These are phyloP conservation scores for Arbutus unedo DNA, from an alignment of 148 eudicot species.

Conservation along the genomic window DNA sequence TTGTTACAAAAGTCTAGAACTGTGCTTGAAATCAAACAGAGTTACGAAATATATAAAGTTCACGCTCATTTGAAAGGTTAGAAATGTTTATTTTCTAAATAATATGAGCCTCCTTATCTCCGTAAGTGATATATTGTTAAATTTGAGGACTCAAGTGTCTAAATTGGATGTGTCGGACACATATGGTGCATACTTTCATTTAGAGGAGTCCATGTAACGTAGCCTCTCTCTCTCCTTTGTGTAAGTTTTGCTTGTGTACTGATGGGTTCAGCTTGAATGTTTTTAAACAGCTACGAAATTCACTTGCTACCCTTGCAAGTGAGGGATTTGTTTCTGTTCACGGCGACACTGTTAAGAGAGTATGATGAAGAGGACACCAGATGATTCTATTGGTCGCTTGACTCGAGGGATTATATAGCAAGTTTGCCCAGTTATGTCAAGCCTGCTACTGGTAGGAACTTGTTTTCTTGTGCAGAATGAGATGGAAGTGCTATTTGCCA, in stretches of 20 bases:
- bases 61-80: background rate
- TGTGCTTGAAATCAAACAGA: background rate
- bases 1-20: background rate
- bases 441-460: background rate
- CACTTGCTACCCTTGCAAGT: slow-evolving; percentile 61
- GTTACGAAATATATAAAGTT: background rate
- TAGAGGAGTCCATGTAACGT: background rate
- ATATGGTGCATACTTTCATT: background rate
- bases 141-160: background rate
- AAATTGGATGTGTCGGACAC: background rate
- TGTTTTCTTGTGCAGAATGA: background rate
- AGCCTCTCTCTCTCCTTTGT: background rate
- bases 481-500: background rate
- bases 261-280: slow-evolving; percentile 19
- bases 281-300: slow-evolving; percentile 70
- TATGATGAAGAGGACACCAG: slow-evolving; percentile 31
- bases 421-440: background rate
- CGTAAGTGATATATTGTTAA: background rate
- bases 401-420: background rate
- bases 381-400: background rate
- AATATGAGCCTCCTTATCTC: background rate
- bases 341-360: slow-evolving; percentile 78
- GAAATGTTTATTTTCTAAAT: background rate
- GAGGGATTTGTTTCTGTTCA: slow-evolving; percentile 82
- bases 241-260: slow-evolving; percentile 10